Conservation (phyloP, 1,139 yeast genomes). For the Yamadazyma trypodendri region DNA sequence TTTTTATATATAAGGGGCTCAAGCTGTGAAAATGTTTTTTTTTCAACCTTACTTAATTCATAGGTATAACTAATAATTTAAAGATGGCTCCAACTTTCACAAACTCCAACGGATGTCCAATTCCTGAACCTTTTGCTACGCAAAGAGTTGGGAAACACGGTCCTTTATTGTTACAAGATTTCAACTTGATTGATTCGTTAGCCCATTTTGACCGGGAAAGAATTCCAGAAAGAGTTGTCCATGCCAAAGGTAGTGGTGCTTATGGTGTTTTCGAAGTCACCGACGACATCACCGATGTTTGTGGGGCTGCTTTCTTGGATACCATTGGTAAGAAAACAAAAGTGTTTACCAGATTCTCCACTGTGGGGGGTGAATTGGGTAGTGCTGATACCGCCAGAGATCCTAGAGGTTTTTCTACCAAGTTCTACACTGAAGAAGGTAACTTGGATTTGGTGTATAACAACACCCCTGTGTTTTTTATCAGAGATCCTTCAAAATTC, state of each 20-base stretch:
- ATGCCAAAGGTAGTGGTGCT: constrained; percentile 89
- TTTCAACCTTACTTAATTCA: neutral
- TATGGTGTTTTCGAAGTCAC: constrained; percentile 79
- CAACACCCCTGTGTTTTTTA: constrained; percentile 86
- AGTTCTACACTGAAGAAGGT: constrained; percentile 86
- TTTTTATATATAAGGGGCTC: constrained; percentile 7
- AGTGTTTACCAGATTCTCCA: constrained; percentile 75
- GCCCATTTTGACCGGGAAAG: constrained; percentile 88
- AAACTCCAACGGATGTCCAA: constrained; percentile 74
- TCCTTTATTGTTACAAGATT: constrained; percentile 75
- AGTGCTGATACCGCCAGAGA: constrained; percentile 87
- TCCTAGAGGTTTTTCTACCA: constrained; percentile 84
- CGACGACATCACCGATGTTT: constrained; percentile 74
- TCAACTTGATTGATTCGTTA: constrained; percentile 70
- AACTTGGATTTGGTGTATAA: constrained; percentile 85
- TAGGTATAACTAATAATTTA: neutral
- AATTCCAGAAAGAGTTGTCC: constrained; percentile 87
- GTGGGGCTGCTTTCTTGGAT: constrained; percentile 68
- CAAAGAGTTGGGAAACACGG: constrained; percentile 75
- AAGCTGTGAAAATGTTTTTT: constrained; percentile 4
- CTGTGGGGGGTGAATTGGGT: constrained; percentile 87
- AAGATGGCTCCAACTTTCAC: constrained; percentile 50
- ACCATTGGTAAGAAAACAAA: constrained; percentile 75
- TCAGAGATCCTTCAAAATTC: constrained; percentile 84
- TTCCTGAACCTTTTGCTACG: constrained; percentile 66